Conservation (phyloP, 192 early-diverging fungal genomes). For the Coemansia sp. region DNA sequence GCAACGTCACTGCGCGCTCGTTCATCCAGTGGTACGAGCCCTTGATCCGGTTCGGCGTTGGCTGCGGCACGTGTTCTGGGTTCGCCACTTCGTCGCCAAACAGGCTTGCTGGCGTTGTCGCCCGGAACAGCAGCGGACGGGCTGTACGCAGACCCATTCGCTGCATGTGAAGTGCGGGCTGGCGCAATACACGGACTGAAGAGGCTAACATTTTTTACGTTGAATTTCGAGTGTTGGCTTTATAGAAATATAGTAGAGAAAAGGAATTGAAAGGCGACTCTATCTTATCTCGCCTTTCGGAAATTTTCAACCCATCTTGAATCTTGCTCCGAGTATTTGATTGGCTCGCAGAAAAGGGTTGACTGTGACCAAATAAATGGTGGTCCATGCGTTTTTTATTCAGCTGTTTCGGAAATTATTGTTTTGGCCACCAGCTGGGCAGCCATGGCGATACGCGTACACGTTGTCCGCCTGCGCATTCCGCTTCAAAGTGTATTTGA, state of each 20-base stretch:
- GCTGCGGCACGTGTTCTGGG: slow-evolving; percentile 52
- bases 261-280: too few species aligned
- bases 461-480: slow-evolving; percentile 17
- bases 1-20: slow-evolving; percentile 81
- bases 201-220: too few species aligned
- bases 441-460: slow-evolving; percentile 37
- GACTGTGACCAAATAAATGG: too few species aligned
- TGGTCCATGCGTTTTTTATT: neutral
- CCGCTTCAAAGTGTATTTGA: slow-evolving; percentile 16
- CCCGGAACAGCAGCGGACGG: slow-evolving; percentile 32
- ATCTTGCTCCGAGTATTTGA: too few species aligned
- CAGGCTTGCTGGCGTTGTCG: slow-evolving; percentile 17
- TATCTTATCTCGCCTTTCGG: too few species aligned
- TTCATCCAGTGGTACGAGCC: slow-evolving; percentile 97
- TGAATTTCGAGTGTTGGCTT: too few species aligned
- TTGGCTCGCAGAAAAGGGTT: neutral
- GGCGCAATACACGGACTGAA: neutral
- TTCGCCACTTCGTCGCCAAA: slow-evolving; percentile 53
- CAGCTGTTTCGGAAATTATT: neutral
- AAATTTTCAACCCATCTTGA: too few species aligned
- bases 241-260: too few species aligned
- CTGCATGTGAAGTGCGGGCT: neutral
- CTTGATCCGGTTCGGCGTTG: slow-evolving; percentile 61
- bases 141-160: slow-evolving; percentile 10
- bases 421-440: slow-evolving; percentile 47